Base-by-base conservation (phyloP, 106 monocot genomes). In the Acanthochlamys bracteata region DNA sequence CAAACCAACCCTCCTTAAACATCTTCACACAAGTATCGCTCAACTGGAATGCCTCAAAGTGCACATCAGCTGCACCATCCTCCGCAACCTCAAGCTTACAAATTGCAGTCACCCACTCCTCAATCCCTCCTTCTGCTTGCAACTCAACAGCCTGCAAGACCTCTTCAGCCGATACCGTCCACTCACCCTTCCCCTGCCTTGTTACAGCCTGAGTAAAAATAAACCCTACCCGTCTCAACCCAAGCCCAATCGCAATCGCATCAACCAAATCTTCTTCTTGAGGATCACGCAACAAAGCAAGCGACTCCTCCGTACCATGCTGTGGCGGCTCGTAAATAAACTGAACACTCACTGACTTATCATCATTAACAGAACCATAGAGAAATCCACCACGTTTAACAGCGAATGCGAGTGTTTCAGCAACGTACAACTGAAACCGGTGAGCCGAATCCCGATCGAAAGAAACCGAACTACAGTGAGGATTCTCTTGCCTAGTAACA, bases 31-130 rank as follows among this genome's bases (percentile, higher is more conserved):
- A 96, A 19, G 70, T 78, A 59, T 96, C 96, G 46, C 96, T 96
- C 84, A 96, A 78, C 88, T 96, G 96, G 71, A 96, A 96, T 6
- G 96, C 96, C 78, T 96, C 96, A 42, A 96, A 91, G 69, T 96
- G 96, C 58, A 91, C 96, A 63, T 96, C 90, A 0, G 82, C 84
- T 8, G 74, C 75, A 9, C 87, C 90, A 11, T 93, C 89, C 58
- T 84, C 94, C n/a, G 76, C 84, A 12, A 84, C 86, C 73, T 87
- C 82, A 14, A 96, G 77, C 69, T 91, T 96, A 46, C 88, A 91
- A 12, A 91, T 39, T 0, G 85, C 96, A 0, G 96, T 96, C 20
- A 96, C 85, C 96, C 96, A 96, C 74, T 96, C 91, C 25, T 78
- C 51, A n/a, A 88, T 74, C 39, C 76, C 83, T 0, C 88, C 83